Percentiles rank a stretch among this genome's conserved stretches.
Evolutionary conservation across 768 basidiomycete species (phyloP).

Genomic region (Tulasnella calospora): DNA sequence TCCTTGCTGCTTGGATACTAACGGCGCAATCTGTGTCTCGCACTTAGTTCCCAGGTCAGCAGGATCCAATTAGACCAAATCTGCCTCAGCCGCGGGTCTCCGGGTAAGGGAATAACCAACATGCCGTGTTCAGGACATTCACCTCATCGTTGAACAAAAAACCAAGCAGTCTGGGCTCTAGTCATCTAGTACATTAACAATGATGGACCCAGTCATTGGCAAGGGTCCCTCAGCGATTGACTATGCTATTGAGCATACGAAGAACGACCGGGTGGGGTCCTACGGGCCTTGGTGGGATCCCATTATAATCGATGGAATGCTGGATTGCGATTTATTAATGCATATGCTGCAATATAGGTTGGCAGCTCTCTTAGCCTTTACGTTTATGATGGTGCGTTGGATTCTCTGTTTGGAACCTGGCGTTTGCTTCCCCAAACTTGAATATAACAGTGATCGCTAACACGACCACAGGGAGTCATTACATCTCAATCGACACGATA

Average conservation of each 20-base stretch:
- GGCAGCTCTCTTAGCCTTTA: background rate
- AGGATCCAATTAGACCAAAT: too few species aligned
- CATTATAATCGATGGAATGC: background rate
- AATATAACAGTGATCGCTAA: background rate
- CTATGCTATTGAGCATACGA: background rate
- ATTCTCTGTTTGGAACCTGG: background rate
- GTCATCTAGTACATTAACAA: background rate
- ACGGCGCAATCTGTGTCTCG: background rate
- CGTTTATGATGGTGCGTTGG: background rate
- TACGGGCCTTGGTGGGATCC: background rate
- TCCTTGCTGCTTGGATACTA: background rate
- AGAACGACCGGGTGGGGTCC: background rate
- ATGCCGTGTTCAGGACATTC: background rate
- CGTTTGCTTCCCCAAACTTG: background rate
- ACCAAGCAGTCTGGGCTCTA: background rate
- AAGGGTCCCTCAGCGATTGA: background rate
- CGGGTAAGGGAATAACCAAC: background rate
- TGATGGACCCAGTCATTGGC: background rate
- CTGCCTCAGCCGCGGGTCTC: background rate
- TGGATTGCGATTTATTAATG: background rate
- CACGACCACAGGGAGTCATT: background rate
- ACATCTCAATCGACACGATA: background rate
- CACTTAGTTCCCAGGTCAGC: background rate
- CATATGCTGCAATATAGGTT: background rate
- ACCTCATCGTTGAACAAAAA: background rate